These are phyloP conservation scores for Diaporthe ilicicola DNA, from an alignment of 2,329 filamentous ascomycete genomes.

Conservation along the genomic window DNA sequence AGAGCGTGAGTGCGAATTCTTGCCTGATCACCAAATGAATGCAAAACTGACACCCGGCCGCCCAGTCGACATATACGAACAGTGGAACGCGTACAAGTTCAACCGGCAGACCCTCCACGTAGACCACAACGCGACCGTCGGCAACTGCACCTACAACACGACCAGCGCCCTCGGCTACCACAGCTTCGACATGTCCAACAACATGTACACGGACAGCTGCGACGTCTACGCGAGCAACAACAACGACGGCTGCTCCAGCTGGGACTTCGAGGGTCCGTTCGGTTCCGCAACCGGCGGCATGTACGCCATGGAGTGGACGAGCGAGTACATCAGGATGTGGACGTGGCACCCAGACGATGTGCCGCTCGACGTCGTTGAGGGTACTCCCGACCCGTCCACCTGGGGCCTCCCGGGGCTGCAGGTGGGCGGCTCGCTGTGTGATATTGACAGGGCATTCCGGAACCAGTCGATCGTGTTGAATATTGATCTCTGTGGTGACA, in stretches of 20 bases:
- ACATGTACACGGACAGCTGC: conserved; percentile 1
- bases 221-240: neutral
- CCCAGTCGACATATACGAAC: conserved; percentile 30
- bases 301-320: conserved; percentile 24
- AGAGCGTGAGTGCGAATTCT: neutral
- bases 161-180: neutral
- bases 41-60: neutral
- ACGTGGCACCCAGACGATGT: conserved; percentile 15
- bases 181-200: conserved; percentile 20
- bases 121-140: conserved; percentile 12
- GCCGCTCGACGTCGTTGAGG: conserved; percentile 29
- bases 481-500: conserved; percentile 79
- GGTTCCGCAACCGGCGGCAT: neutral
- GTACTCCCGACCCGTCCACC: conserved; percentile 64
- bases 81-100: conserved; percentile 19
- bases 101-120: conserved; percentile 26
- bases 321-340: conserved; percentile 14
- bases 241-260: conserved; percentile 18
- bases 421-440: conserved; percentile 67
- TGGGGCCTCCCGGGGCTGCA: conserved; percentile 73
- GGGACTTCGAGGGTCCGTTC: conserved; percentile 18
- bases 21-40: rapidly evolving
- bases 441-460: conserved; percentile 69
- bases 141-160: conserved; percentile 21
- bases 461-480: conserved; percentile 78